Base-by-base conservation (phyloP, 345 rosid species). In the Mercurialis annua region DNA sequence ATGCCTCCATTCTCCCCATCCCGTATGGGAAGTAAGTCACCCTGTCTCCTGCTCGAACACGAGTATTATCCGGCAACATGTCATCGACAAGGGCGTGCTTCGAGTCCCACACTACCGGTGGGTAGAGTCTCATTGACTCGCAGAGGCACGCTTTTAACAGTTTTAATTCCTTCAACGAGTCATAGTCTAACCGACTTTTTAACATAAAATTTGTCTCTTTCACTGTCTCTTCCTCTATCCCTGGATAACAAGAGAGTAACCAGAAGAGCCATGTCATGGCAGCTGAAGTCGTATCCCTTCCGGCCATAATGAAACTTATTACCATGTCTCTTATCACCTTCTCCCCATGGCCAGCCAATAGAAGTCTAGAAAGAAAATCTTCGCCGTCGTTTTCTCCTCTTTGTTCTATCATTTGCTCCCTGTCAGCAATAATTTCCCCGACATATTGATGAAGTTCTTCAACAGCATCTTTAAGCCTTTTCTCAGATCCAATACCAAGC, bases 1-100 rank as follows among this genome's bases (percentile, higher is more conserved):
- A 58, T 36, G 79, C 77, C 40, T 92, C 90, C 90, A 87, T 86
- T 76, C 98, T 82, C 59, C 98, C 96, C 98, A 87, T 87, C 21
- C 96, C 98, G 48, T 89, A 92, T 0, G 91, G 96, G 55, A 89
- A 86, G 65, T 84, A 92, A 3, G 96, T 92, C 9, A 92, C 98
- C 54, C 98, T 83, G 49, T 89, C 93, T 47, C 98, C 98, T 0
- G 90, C 85, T 64, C 59, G 78, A 33, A 92, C 86, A 0, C 15
- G 10, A 8, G 92, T 87, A 16, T 90, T 89, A 52, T 89, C 98
- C 0, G 96, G 92, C 73, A 92, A 76, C 38, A 75, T 7, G 68
- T 92, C 92, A 23, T 81, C 54, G 15, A 3, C 40, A 24, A 49
- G 14, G 67, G 78, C 78, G 17, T 75, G 78, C 66, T 75, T 75